Base-by-base conservation (phyloP, 768 basidiomycete species). In the Pleurotus citrinopileatus region DNA sequence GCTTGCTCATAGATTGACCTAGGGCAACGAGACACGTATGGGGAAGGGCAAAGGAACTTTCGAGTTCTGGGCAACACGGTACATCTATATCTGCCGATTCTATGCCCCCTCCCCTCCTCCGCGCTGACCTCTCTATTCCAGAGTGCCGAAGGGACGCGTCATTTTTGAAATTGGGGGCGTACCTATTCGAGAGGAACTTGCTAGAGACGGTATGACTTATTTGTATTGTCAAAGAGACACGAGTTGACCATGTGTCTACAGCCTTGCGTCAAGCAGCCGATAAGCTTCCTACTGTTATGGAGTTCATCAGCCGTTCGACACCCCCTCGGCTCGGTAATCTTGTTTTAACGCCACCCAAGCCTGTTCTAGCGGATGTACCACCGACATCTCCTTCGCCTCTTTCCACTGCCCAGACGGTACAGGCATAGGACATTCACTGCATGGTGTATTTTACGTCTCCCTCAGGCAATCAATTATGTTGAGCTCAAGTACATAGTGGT, bases 11-110 rank as follows among this genome's bases (percentile, higher is more conserved):
- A 28, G 23, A 5, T 12, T 12, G 26, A 20, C 55, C 4, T 56
- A 94, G 91, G 96, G 97, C 52, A 98, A 97, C 62, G 95, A 98
- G 70, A 95, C 94, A 4, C 89, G 97, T 79, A 98, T 98, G 97
- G 97, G 97, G 47, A 98, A 98, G 72, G 97, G 97, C 55, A 99
- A 99, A 70, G 97, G 97, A 42, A 83, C 89, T 0, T 98, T 98
- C 62, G 97, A 98, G 65, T 98, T 80, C 67, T 99, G 97, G 97
- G 92, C 95, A 23, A 91, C 89, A 55, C 83, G 92, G 91, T 93
- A 61, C 52, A 83, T 64, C 1, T 25, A 20, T 57, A 56, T 4
- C 50, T 29, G 50, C 32, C 1, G 9, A 1, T 34, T 34, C 32
- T 34, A 34, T 34, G 32, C n/a, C 6, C 36, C 19, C n/a, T 19